These are phyloP conservation scores for Lichtheimia hyalospora DNA, from an alignment of 371 early-diverging fungal genomes.

Conservation along the genomic window DNA sequence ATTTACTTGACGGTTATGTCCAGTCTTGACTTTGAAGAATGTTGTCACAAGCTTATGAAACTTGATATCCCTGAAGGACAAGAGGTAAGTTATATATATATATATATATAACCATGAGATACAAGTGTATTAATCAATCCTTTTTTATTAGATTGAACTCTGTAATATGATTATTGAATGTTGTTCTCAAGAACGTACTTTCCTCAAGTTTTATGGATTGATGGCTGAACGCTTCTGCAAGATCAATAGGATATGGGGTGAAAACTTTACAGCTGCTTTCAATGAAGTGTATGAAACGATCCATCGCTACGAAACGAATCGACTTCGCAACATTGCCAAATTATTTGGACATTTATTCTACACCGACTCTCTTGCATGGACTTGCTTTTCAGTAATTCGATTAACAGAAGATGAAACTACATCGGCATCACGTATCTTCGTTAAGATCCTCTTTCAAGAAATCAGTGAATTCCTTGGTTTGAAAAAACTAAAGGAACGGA, in stretches of 20 bases:
- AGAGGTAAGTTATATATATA: constrained; percentile 55
- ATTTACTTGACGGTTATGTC: constrained; percentile 98
- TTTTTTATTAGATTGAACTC: constrained; percentile 67
- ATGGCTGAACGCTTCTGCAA: constrained; percentile 95
- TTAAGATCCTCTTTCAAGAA: constrained; percentile 94
- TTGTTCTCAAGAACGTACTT: constrained; percentile 94
- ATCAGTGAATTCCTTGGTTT: constrained; percentile 85
- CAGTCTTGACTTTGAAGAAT: constrained; percentile 93
- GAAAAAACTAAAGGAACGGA: constrained; percentile 71
- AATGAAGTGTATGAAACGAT: constrained; percentile 85
- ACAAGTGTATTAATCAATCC: not conserved
- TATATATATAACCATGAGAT: not conserved
- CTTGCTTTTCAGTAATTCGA: constrained; percentile 74
- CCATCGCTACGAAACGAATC: constrained; percentile 93
- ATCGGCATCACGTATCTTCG: constrained; percentile 94
- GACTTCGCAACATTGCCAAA: constrained; percentile 90
- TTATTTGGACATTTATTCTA: constrained; percentile 90
- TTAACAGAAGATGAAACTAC: constrained; percentile 94
- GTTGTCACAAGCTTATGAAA: constrained; percentile 92
- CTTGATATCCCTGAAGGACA: constrained; percentile 82
- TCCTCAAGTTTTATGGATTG: constrained; percentile 89
- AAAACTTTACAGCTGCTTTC: constrained; percentile 76
- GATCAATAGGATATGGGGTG: constrained; percentile 79
- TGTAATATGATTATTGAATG: constrained; percentile 97
- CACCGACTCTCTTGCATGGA: constrained; percentile 87